Base-by-base conservation (phyloP, 805 yeast species). In the Wickerhamiella slavikovae region DNA sequence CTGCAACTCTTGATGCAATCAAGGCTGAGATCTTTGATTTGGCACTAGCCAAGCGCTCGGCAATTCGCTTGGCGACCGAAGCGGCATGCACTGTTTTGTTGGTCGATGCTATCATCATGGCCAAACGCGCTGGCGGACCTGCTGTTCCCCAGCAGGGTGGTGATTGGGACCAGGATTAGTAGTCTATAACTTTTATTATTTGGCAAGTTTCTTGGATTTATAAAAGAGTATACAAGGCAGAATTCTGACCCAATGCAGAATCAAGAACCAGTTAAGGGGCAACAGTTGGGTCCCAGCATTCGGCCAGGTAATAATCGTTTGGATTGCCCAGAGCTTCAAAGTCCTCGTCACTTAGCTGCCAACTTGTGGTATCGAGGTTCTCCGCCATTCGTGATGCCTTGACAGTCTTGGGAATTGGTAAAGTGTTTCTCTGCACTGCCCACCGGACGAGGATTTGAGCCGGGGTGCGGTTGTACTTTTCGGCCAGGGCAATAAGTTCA, bases 111-210 rank as follows among this genome's bases (percentile, higher is more conserved):
- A 85, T 85, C 45, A 89, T 85, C 49, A 89, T 85, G 89, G 96
- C 98, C 26, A 85, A 85, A 67, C 71, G 94, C 51, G 95, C 96
- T 2, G 98, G 98, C 40, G 98, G 98, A 15, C 98, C 98, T 28
- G 71, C 60, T 19, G 72, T 82, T 66, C 94, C 94, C 20, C 61
- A 66, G 39, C 91, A 77, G 48, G 42, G 45, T 29, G 45, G 44
- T 13, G 45, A 43, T 36, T 43, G 47, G 47, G 47, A 43, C 24
- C 46, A 43, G 40, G 47, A 43, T 24, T 43, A 33, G 25, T 27
- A 17, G n/a, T 25, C 13, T 6, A n/a, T n/a, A n/a, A n/a, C n/a
- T 10, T 7, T 15, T 10, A 9, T 19, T 19, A 19, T 8, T 19
- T 8, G 11, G 22, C 11, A 19, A 11, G 22, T 19, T n/a, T n/a